These are phyloP conservation scores for Musa schizocarpa DNA, from an alignment of 176 grass and related monocot genomes.

Conservation along the genomic window DNA sequence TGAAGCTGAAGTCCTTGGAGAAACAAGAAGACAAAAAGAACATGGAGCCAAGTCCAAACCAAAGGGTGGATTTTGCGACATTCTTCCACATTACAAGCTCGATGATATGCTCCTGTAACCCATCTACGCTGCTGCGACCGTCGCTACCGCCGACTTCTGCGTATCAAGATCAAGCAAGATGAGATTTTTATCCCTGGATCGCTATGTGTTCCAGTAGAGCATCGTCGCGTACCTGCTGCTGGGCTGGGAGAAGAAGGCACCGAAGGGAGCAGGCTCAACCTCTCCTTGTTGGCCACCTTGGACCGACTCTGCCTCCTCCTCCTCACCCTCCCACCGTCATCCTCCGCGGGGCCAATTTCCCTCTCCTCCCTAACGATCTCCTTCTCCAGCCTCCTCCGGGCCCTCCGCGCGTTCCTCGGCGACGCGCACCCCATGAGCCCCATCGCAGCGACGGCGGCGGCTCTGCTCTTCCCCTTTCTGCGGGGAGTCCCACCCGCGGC, in stretches of 20 bases:
- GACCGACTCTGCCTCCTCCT: constrained; percentile 34
- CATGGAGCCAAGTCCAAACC: constrained; percentile 76
- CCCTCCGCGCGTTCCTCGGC: constrained; percentile 48
- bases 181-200: not conserved
- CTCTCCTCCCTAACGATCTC: constrained; percentile 34
- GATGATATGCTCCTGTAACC: constrained; percentile 40
- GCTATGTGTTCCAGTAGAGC: too few relatives aligned
- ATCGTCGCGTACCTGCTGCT: not conserved
- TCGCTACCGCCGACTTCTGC: constrained; percentile 1
- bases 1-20: constrained; percentile 62
- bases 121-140: constrained; percentile 21
- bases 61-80: constrained; percentile 64
- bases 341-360: constrained; percentile 46
- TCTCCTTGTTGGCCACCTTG: constrained; percentile 7
- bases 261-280: constrained; percentile 30
- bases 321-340: constrained; percentile 29
- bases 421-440: constrained; percentile 29
- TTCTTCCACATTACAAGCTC: constrained; percentile 84
- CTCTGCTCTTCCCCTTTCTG: constrained; percentile 26
- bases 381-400: constrained; percentile 70
- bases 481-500: constrained; percentile 14
- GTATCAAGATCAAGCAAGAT: constrained; percentile 4
- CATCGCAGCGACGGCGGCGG: constrained; percentile 22
- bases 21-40: constrained; percentile 73
- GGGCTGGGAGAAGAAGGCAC: constrained; percentile 13